A percentile compares a stretch with the other conserved stretches of the same genome.
Evolutionary conservation across 768 basidiomycete genomes (phyloP).

Genomic region (Infundibulicybe gibba): DNA sequence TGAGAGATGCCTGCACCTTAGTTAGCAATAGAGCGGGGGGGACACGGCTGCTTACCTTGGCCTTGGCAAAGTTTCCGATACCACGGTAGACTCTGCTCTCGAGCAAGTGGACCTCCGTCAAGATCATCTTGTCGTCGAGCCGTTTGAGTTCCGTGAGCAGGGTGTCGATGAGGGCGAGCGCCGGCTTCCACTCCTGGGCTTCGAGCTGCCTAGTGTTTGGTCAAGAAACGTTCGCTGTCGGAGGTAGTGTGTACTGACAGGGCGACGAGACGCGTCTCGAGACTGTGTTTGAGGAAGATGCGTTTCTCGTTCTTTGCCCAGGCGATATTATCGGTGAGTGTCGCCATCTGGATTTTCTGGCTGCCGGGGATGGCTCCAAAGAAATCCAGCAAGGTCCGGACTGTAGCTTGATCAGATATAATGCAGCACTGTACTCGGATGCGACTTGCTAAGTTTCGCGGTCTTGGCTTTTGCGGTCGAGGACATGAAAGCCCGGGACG

Average conservation of each 20-base stretch:
- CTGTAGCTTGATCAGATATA: constrained; percentile 30
- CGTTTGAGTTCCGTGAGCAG: constrained; percentile 91
- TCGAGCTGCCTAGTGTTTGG: constrained; percentile 60
- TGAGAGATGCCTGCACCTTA: constrained; percentile 66
- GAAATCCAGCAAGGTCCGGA: constrained; percentile 90
- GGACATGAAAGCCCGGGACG: constrained; percentile 83
- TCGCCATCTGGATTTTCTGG: constrained; percentile 72
- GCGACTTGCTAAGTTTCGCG: constrained; percentile 80
- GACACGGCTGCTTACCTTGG: constrained; percentile 58
- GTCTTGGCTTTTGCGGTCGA: constrained; percentile 98
- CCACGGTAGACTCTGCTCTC: constrained; percentile 92
- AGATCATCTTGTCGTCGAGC: constrained; percentile 95
- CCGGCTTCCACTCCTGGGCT: constrained; percentile 69
- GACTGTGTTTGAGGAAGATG: constrained; percentile 91
- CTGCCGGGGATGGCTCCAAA: constrained; percentile 79
- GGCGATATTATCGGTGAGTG: constrained; percentile 85
- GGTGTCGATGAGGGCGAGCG: constrained; percentile 76
- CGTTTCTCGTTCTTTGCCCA: constrained; percentile 94
- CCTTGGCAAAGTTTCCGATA: constrained; percentile 83
- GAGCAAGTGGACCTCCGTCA: constrained; percentile 94
- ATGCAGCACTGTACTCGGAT: background rate
- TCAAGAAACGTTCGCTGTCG: background rate
- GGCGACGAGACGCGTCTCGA: constrained; percentile 84
- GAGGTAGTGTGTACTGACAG: constrained; percentile 39
- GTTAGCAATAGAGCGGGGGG: background rate